A percentile compares a stretch with the other conserved stretches of the same genome.
Conservation (phyloP, 2,329 filamentous ascomycete genomes). For the Nannizziopsis barbatae region DNA sequence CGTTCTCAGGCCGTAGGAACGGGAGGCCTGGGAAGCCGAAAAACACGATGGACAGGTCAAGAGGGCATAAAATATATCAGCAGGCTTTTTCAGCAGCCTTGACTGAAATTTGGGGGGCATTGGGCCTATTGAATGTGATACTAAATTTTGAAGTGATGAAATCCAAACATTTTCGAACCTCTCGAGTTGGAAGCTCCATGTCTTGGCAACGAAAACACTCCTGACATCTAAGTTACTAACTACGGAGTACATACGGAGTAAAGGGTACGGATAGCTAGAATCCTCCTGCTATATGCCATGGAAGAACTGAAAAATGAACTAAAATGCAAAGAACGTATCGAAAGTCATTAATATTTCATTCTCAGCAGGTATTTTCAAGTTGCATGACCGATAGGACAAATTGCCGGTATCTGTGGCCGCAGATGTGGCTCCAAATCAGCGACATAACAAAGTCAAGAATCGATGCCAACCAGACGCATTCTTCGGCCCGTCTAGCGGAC, state of each 20-base stretch:
- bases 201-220: neutral
- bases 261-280: too few species aligned
- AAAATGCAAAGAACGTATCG: neutral
- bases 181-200: neutral
- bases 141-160: neutral
- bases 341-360: slow-evolving; percentile 3
- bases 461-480: neutral
- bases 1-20: slow-evolving; percentile 21
- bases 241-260: too few species aligned
- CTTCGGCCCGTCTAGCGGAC: neutral
- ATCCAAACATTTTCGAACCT: neutral
- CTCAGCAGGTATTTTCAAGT: slow-evolving; percentile 3
- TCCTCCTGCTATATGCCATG: neutral
- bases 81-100: slow-evolving; percentile 27
- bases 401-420: neutral
- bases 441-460: neutral
- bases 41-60: slow-evolving; percentile 36
- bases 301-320: neutral
- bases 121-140: slow-evolving; percentile 13
- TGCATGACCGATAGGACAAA: neutral
- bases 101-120: slow-evolving; percentile 33
- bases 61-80: slow-evolving; percentile 18
- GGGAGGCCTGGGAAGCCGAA: slow-evolving; percentile 25
- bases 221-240: too few species aligned
- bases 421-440: neutral